phyloP scores from a whole-genome alignment of 129 eudicot genomes.

The Centella asiatica region DNA sequence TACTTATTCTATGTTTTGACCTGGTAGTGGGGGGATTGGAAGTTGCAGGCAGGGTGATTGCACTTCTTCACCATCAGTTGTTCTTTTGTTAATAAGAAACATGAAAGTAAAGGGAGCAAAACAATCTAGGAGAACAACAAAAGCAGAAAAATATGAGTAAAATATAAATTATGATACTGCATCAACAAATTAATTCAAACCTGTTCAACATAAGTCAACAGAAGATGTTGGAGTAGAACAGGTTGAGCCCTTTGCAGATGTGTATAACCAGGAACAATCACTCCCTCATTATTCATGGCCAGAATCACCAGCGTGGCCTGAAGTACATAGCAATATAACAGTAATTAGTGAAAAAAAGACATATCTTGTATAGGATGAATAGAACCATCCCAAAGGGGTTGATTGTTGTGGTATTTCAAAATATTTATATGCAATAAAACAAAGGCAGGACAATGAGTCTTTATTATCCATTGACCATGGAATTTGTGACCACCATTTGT shows the following conservation, averaged over 20 bases:
- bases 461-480: no score
- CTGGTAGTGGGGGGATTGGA: no score
- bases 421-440: neutral
- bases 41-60: no score
- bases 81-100: no score
- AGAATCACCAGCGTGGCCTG: conserved; percentile 65
- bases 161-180: neutral
- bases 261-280: conserved; percentile 92
- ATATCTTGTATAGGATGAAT: neutral
- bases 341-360: neutral
- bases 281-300: conserved; percentile 69
- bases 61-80: no score
- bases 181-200: conserved; percentile 25
- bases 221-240: conserved; percentile 85
- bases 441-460: no score
- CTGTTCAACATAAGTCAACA: conserved; percentile 90
- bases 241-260: conserved; percentile 98
- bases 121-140: neutral
- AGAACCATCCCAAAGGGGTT: neutral
- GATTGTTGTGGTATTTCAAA: neutral
- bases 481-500: no score
- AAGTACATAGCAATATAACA: conserved; percentile 8
- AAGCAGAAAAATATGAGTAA: neutral
- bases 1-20: no score
- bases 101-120: neutral